Evolutionary conservation across 2,329 filamentous ascomycete genomes (phyloP), one percentile per base, ranked within the genome.

Genomic region (Colletotrichum higginsianum): DNA sequence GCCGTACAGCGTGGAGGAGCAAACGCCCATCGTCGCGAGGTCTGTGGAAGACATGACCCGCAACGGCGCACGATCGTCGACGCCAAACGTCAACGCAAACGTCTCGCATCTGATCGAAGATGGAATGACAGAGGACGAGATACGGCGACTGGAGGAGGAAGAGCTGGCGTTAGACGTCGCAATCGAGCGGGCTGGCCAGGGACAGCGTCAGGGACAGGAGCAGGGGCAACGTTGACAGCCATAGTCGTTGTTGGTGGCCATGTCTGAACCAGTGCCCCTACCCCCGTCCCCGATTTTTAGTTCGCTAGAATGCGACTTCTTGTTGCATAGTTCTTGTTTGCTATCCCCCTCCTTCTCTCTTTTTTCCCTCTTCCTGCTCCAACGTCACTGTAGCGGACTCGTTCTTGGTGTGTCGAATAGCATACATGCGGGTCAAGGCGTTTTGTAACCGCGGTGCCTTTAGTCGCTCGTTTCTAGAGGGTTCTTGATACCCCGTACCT

Each of bases 71-170:
- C 52, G 69, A 16, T 73, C 72, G 15, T 61, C 70, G 16, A 71
- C 67, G 35, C 58, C 50, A 23, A 69, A 66, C 60, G 78, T 82
- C 56, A 76, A 80, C 9, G 76, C 79, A 23, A 80, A 80, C 38
- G 86, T 88, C 56, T 84, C 85, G 21, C 87, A 89, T 72, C 78
- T 90, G 44, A 85, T 89, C 5, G 88, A 90, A 75, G 88, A 89
- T n/a, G 86, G 87, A 61, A 90, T 90, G 88, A 89, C 88, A 58
- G 81, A 82, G 11, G 88, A 86, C 0, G 87, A 90, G 76, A 87
- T 90, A 58, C 81, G 84, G 62, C 78, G 86, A 73, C 74, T 90
- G 52, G 88, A 89, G 75, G 88, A 89, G 73, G 88, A 90, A 76
- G 89, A 91, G 79, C 78, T 86, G 71, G 84, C 87, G 72, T 80